phyloP scores from a whole-genome alignment of 2,329 filamentous ascomycete genomes.

The Byssothecium circinans region DNA sequence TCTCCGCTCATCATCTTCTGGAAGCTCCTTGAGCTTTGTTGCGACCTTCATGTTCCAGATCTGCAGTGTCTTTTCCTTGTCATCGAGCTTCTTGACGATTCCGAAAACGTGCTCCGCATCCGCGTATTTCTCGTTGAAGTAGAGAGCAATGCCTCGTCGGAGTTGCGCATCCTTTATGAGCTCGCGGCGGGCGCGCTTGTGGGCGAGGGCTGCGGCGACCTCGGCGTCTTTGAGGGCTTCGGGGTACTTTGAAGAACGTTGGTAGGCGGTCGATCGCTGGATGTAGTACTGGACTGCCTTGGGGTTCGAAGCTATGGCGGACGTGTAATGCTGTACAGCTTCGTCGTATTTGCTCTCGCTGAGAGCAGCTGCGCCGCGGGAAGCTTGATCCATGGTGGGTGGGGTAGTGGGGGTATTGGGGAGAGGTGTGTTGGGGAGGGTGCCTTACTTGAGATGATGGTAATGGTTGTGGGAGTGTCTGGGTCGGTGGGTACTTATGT shows the following conservation, averaged over 20 bases:
- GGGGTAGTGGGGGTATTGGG: conserved; percentile 2
- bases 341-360: conserved; percentile 63
- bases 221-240: conserved; percentile 54
- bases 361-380: conserved; percentile 63
- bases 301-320: conserved; percentile 66
- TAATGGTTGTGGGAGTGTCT: no score
- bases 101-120: conserved; percentile 73
- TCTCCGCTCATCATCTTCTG: conserved; percentile 52
- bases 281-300: conserved; percentile 77
- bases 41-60: conserved; percentile 63
- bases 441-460: no score
- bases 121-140: conserved; percentile 69
- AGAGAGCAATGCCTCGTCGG: conserved; percentile 74
- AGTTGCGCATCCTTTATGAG: conserved; percentile 81
- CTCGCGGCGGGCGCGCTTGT: conserved; percentile 73
- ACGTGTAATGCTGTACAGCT: conserved; percentile 66
- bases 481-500: no score
- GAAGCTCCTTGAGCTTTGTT: conserved; percentile 53
- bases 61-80: conserved; percentile 55
- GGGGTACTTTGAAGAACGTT: conserved; percentile 58
- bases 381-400: conserved; percentile 55
- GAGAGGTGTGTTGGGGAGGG: no score
- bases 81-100: conserved; percentile 56
- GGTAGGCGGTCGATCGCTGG: conserved; percentile 76
- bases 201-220: conserved; percentile 61